Conservation (phyloP, 1,284 basidiomycete genomes). For the Cystobasidium sp. region DNA sequence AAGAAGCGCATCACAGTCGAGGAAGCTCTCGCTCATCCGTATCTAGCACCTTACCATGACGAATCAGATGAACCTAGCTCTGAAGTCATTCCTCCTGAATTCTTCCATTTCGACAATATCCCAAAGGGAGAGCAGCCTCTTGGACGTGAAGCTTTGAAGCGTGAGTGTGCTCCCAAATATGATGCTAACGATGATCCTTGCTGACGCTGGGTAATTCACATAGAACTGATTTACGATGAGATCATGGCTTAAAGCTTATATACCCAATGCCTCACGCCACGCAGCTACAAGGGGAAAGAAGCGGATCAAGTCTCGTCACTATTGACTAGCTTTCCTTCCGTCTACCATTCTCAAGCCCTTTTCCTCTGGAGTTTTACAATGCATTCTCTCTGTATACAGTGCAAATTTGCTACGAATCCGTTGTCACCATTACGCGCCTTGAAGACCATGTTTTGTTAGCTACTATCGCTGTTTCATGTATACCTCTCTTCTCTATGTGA, state of each 20-base stretch:
- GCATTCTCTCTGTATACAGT: constrained; percentile 1
- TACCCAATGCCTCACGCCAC: neutral
- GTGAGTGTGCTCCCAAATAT: constrained; percentile 52
- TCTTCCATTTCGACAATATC: constrained; percentile 83
- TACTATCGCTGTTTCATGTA: neutral
- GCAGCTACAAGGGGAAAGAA: no score
- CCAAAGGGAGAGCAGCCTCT: constrained; percentile 63
- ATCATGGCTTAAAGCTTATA: constrained; percentile 52
- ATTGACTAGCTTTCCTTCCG: no score
- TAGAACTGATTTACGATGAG: constrained; percentile 60
- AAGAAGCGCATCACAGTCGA: constrained; percentile 54
- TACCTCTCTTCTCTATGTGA: neutral
- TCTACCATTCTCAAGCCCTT: neutral
- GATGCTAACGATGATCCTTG: no score
- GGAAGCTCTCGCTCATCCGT: constrained; percentile 50
- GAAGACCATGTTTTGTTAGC: neutral
- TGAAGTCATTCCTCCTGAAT: constrained; percentile 65
- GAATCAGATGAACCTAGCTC: constrained; percentile 48
- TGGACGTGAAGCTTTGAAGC: constrained; percentile 60
- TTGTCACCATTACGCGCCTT: neutral
- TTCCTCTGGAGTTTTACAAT: neutral
- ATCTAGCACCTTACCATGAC: constrained; percentile 53
- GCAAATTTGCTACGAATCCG: neutral
- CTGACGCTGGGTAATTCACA: neutral
- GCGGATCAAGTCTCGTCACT: no score